Percentiles rank a stretch among this genome's conserved stretches.
Evolutionary conservation across 441 rosid genomes (phyloP).

Genomic region (Cnidoscolus chayamansa): DNA sequence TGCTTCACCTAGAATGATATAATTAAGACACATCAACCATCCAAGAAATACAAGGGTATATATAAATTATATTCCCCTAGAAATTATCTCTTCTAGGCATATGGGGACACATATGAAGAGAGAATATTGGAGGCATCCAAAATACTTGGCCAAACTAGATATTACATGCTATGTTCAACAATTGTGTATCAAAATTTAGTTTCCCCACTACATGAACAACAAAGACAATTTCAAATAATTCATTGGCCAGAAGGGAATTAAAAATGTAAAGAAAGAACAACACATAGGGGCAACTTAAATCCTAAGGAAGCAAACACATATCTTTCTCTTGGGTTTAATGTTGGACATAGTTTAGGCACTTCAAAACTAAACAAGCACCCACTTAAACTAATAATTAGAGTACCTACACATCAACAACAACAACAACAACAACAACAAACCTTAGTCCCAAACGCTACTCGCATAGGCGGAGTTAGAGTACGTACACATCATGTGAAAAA

Average conservation of each 20-base stretch:
- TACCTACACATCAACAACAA: too few relatives aligned
- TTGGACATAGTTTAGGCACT: constrained; percentile 6
- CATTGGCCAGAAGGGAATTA: not conserved
- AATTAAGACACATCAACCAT: constrained; percentile 17
- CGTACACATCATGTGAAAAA: not conserved
- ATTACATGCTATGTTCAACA: not conserved
- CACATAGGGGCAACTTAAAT: not conserved
- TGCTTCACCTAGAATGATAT: constrained; percentile 49
- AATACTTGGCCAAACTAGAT: not conserved
- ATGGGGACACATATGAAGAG: not conserved
- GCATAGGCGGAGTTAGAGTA: too few relatives aligned
- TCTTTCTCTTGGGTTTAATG: not conserved
- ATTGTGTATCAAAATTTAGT: not conserved
- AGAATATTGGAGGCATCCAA: not conserved
- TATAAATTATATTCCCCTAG: not conserved
- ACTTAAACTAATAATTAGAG: not conserved
- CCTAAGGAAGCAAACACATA: not conserved
- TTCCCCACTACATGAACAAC: not conserved
- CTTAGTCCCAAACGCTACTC: too few relatives aligned
- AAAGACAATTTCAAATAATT: not conserved
- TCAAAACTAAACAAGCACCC: not conserved
- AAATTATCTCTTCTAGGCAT: not conserved
- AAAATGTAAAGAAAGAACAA: not conserved
- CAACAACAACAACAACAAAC: too few relatives aligned
- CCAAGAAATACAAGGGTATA: not conserved